Base-by-base conservation (phyloP, 768 basidiomycete genomes). In the Boletellus ananiceps region DNA sequence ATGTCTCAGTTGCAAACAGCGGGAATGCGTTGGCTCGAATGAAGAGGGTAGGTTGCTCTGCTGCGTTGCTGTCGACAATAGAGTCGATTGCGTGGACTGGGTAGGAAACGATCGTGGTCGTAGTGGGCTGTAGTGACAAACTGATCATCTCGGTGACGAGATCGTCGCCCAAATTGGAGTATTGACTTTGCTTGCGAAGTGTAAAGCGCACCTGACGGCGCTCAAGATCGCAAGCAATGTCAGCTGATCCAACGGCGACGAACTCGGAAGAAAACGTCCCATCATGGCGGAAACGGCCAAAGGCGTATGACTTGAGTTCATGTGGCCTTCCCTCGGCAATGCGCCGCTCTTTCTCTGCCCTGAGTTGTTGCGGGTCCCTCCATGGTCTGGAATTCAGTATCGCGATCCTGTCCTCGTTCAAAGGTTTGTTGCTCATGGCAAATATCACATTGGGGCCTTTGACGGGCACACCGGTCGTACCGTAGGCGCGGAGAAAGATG, bases 201-300 rank as follows among this genome's bases (percentile, higher is more conserved):
- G 61, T 63, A 33, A 74, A 63, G 55, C 65, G 61, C 47, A 74
- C 52, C 14, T 52, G 50, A 34, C 52, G 63, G 12, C 52, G 61
- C 40, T 69, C 66, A 41, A 70, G 47, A 56, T 74, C 67, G 57
- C 71, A 73, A 51, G 69, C 62, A 52, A 74, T 61, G 29, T 59
- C 54, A 39, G 69, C 58, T 27, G 39, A 32, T 41, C 67, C 71
- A 35, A 49, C 38, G 16, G 51, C 57, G 15, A 52, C 44, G 6
- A 62, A 56, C 48, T 73, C 70, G 9, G 64, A 51, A 16, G 69
- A 66, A 50, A 73, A 73, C 2, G 61, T 52, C 1, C 64, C 66
- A 29, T 74, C 69, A 8, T 40, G 5, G 33, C 64, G 66, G 43
- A 73, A 69, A 12, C 63, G 72, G 1, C 71, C 71, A 43, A 72